Evolutionary conservation across 1,139 yeast species (phyloP).

Genomic region (Taphrina betulina): DNA sequence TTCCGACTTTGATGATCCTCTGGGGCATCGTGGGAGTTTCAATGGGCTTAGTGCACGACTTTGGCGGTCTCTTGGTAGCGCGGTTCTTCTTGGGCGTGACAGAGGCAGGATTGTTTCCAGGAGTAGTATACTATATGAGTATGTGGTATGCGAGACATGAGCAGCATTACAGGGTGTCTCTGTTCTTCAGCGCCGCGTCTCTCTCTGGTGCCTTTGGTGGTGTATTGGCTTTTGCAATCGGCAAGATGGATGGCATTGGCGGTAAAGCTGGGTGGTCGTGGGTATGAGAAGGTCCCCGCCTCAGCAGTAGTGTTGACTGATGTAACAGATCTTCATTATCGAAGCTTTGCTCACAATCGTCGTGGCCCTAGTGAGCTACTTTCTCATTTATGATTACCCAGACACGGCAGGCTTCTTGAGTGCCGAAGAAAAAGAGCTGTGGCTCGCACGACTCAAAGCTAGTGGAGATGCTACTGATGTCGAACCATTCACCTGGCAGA

Average conservation of each 20-base stretch:
- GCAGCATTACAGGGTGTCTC: slow-evolving; percentile 76
- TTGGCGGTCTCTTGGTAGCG: slow-evolving; percentile 59
- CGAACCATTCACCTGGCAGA: slow-evolving; percentile 24
- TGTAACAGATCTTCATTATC: slow-evolving; percentile 69
- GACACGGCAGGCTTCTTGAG: slow-evolving; percentile 19
- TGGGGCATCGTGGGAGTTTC: slow-evolving; percentile 45
- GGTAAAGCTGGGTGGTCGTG: slow-evolving; percentile 85
- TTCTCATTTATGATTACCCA: slow-evolving; percentile 57
- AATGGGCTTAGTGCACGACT: slow-evolving; percentile 58
- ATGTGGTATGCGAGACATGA: slow-evolving; percentile 84
- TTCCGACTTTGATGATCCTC: slow-evolving; percentile 39
- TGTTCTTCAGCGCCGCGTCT: slow-evolving; percentile 89
- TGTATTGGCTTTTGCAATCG: slow-evolving; percentile 84
- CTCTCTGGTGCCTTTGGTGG: slow-evolving; percentile 89
- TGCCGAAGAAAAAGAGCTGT: slow-evolving; percentile 14
- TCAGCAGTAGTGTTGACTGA: no score
- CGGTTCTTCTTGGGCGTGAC: slow-evolving; percentile 75
- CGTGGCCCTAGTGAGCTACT: slow-evolving; percentile 62
- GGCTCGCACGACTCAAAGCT: slow-evolving; percentile 4
- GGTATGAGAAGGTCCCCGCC: no score
- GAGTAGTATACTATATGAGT: slow-evolving; percentile 78
- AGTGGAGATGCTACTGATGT: slow-evolving; percentile 16
- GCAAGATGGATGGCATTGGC: slow-evolving; percentile 67
- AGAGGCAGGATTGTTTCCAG: slow-evolving; percentile 95
- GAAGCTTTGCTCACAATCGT: slow-evolving; percentile 71